Base-by-base conservation (phyloP, 2,329 filamentous ascomycete genomes). In the Ophiognomonia clavigignenti-juglandacearum region DNA sequence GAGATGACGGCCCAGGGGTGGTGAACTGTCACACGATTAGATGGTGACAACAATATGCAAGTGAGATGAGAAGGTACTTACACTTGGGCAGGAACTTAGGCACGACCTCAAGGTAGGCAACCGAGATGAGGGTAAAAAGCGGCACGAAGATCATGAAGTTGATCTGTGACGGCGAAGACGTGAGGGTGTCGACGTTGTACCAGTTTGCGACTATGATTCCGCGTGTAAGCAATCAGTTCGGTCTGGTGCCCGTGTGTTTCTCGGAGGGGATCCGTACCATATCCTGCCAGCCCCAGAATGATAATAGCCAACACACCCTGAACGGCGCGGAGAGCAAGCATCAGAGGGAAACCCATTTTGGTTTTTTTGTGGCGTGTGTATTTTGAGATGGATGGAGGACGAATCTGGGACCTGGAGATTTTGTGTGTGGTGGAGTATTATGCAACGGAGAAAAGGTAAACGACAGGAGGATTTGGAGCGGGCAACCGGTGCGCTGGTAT, bases 101-200 rank as follows among this genome's bases (percentile, higher is more conserved):
- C 9, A 69, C 61, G 31, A 75, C 41, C 57, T 78, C 76, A 18
- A 82, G 68, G 56, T 79, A 80, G 41, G 64, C 58, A 43, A 82
- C 60, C 8, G 79, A 80, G 44, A 80, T 20, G 31, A 82, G 59
- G 23, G 78, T 77, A 57, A 77, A 73, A 36, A 77, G 53, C 2
- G 77, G 72, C 22, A 67, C 68, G 57, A 78, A 77, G 56, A 83
- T 64, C 52, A 83, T 63, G 61, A 81, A 82, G 66, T 73, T 76
- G 63, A 83, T 64, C 52, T 79, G 72, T 4, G 70, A 65, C 0
- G 80, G 80, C n/a, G 78, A 72, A 16, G 70, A 55, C 4, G 71
- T 72, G 53, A 72, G 67, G 57, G 76, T 84, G 57, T 78, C 67
- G 50, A 63, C 66, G 59, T 75, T 70, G 61, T 80, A 82, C 75